A percentile compares a stretch with the other conserved stretches of the same genome.
phyloP scores from a whole-genome alignment of 83 land plant genomes.

The Isoetes engelmannii region DNA sequence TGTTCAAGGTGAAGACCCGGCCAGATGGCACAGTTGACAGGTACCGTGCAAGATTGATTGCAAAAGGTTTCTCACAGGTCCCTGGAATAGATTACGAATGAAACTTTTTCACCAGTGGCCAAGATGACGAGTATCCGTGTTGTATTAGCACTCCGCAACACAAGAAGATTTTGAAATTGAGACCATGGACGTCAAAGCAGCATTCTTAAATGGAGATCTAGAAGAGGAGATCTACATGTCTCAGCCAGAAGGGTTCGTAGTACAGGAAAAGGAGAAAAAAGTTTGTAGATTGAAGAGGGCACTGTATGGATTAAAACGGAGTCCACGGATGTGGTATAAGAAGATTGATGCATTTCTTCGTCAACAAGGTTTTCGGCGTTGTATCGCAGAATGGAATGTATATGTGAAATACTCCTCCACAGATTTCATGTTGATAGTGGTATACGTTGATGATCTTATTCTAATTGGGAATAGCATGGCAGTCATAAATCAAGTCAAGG shows the following conservation, averaged over 20 bases:
- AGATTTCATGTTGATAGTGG: too few relatives aligned
- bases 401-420: neutral
- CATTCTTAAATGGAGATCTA: neutral
- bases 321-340: neutral
- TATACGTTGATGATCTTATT: neutral
- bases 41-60: neutral
- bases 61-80: neutral
- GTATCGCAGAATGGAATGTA: neutral
- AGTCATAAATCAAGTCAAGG: neutral
- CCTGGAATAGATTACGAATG: conserved; percentile 4
- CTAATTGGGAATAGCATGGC: neutral
- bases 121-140: neutral
- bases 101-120: conserved; percentile 8
- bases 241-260: neutral
- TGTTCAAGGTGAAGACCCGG: conserved; percentile 1
- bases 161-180: neutral
- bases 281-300: neutral
- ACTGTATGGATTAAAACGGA: neutral
- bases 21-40: neutral
- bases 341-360: neutral
- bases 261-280: neutral
- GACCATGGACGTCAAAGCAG: neutral
- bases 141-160: neutral
- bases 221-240: neutral
- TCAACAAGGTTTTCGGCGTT: neutral